Conservation (phyloP, 768 basidiomycete species). For the Melanogaster broomeanus region DNA sequence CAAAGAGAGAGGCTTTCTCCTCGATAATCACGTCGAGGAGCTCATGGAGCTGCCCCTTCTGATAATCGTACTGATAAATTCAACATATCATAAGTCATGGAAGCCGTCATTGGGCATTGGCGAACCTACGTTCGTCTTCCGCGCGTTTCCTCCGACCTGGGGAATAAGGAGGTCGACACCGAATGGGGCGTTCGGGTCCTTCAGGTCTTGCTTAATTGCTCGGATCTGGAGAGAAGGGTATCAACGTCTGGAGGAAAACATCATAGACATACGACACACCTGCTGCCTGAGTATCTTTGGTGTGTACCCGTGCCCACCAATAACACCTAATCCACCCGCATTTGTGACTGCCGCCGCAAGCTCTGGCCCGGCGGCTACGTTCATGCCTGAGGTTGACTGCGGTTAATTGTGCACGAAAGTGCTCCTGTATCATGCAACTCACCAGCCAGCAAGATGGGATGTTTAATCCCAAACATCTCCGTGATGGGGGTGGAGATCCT, state of each 20-base stretch:
- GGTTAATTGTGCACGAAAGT: conserved; percentile 35
- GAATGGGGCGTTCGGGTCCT: conserved; percentile 78
- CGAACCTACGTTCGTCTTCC: conserved; percentile 81
- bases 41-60: conserved; percentile 80
- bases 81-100: background rate
- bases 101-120: background rate
- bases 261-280: conserved; percentile 41
- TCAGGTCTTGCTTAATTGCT: conserved; percentile 69
- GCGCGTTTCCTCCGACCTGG: conserved; percentile 80
- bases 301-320: conserved; percentile 88
- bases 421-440: conserved; percentile 24
- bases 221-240: conserved; percentile 50
- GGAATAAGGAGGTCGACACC: conserved; percentile 92
- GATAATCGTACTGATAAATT: conserved; percentile 75
- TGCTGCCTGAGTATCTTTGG: conserved; percentile 79
- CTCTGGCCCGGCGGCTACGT: conserved; percentile 73
- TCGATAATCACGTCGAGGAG: conserved; percentile 92
- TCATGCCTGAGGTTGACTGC: conserved; percentile 49
- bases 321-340: conserved; percentile 90
- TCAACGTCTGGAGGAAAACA: conserved; percentile 10
- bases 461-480: conserved; percentile 84
- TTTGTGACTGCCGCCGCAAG: conserved; percentile 94
- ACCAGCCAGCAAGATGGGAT: conserved; percentile 87
- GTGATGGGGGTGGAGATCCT: conserved; percentile 87
- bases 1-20: conserved; percentile 85